Percentiles rank a stretch among this genome's conserved stretches.
Conservation (phyloP, 768 basidiomycete genomes). For the Inosperma sp. region DNA sequence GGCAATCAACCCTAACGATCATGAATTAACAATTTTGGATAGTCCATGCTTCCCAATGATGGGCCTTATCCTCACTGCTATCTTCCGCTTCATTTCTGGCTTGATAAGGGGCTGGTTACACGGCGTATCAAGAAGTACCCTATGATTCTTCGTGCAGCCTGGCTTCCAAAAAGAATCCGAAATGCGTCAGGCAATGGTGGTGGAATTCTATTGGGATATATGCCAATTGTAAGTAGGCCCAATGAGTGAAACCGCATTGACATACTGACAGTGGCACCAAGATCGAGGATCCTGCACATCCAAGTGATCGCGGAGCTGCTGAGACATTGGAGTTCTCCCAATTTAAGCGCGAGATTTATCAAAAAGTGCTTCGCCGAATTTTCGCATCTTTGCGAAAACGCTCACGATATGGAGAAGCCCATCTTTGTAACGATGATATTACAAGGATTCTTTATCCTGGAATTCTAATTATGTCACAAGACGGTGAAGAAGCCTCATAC, state of each 20-base stretch:
- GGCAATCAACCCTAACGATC: neutral
- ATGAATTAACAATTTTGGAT: neutral
- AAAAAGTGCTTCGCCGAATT: neutral
- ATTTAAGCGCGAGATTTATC: neutral
- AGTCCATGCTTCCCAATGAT: neutral
- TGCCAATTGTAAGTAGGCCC: slow-evolving; percentile 3
- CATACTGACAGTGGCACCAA: neutral
- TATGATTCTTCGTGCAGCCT: neutral
- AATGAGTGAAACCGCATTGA: neutral
- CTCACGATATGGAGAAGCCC: neutral
- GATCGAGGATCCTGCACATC: neutral
- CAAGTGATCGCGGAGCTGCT: neutral
- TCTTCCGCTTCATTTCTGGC: neutral
- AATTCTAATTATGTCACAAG: too few species aligned
- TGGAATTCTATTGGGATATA: neutral
- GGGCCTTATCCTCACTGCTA: neutral
- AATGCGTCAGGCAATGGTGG: neutral
- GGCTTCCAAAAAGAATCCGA: neutral
- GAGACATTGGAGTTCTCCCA: neutral
- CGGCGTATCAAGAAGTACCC: neutral
- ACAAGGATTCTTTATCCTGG: too few species aligned
- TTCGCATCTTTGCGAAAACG: neutral
- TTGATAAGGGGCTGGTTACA: neutral
- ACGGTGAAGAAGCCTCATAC: too few species aligned
- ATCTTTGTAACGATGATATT: neutral